phyloP scores from a whole-genome alignment of 1,284 basidiomycete genomes.

The Thecaphora thlaspeos region DNA sequence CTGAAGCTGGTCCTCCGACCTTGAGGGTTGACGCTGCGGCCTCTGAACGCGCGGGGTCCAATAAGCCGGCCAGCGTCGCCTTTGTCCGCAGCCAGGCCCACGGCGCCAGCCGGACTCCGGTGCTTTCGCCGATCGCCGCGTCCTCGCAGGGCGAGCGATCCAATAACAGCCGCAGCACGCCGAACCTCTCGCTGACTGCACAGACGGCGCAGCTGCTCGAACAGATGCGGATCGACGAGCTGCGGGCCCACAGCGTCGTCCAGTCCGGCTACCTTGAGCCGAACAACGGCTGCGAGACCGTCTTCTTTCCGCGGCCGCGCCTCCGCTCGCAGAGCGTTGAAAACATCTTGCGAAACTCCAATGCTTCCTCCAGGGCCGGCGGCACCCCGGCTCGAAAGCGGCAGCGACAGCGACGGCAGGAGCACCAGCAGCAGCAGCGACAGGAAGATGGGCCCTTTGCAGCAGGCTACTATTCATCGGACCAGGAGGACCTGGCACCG shows the following conservation, averaged over 20 bases:
- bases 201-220: neutral
- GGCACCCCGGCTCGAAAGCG: neutral
- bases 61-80: no score
- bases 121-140: neutral
- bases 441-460: no score
- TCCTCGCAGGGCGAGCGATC: neutral
- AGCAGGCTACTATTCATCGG: no score
- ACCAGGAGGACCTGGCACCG: no score
- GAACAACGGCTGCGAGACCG: conserved; percentile 16
- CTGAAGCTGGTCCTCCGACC: no score
- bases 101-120: neutral
- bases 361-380: neutral
- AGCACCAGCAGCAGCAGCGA: no score
- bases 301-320: conserved; percentile 17
- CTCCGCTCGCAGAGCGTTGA: conserved; percentile 16
- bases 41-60: no score
- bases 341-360: neutral
- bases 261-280: conserved; percentile 14
- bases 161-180: neutral
- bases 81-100: no score
- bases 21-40: no score
- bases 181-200: neutral
- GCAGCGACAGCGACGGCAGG: neutral
- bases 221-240: neutral
- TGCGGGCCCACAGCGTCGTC: neutral